Evolutionary conservation across 768 basidiomycete genomes (phyloP), one percentile per base, ranked within the genome.

Genomic region (Amanita molliuscula): DNA sequence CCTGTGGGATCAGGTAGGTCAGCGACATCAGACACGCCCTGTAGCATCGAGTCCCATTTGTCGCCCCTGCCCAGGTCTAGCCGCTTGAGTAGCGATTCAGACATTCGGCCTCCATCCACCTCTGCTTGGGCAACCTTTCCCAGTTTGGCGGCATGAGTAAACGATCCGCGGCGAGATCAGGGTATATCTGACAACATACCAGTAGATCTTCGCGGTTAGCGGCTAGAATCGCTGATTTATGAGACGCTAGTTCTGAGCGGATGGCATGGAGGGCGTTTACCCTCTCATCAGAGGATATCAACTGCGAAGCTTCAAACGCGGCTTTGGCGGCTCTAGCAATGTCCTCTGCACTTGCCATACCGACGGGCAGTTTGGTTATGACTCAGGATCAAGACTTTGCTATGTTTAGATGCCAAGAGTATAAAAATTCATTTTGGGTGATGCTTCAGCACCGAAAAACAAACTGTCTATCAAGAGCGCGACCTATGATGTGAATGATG

Each of bases 21-120:
- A 26, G 89, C 89, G 18, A 99, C 95, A 58, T 96, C 93, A 8
- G 76, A 60, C 34, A 98, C 76, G 13, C 96, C 96, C 54, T 89
- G 81, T 4, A 97, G 73, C 90, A 98, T 95, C 0, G 88, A 79
- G 23, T 88, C 84, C 88, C 91, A 98, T 66, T 98, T 99, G 60
- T 89, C 90, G 29, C 78, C 77, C 50, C 72, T 78, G 59, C 67
- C 68, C 49, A 90, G 76, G 61, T 96, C 91, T 21, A 99, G 73
- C 16, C 96, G 81, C 42, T 85, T 88, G n/a, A 94, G 67, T 47
- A 98, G 67, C 5, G 94, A 79, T 2, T 72, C 71, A 0, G 92
- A 86, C 74, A 99, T 89, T 11, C 79, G 80, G 0, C 93, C 94
- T 0, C 84, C 78, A 34, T 81, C 79, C 2, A 93, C 91, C 52